phyloP scores from a whole-genome alignment of 306 rosid genomes.

The Gastrolobium villosum region DNA sequence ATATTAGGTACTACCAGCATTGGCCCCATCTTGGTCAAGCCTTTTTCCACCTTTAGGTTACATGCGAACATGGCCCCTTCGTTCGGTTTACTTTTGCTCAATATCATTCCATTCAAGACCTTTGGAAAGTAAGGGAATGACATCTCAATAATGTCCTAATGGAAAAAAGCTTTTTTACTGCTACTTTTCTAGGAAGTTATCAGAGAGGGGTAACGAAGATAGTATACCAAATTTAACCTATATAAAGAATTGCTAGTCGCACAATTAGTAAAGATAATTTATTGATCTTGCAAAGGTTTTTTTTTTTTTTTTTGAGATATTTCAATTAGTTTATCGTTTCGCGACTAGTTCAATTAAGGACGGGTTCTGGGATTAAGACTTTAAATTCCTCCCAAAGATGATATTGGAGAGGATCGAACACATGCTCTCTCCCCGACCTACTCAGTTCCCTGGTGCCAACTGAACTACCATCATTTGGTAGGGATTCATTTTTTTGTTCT shows the following conservation, averaged over 20 bases:
- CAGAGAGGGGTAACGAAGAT: not conserved
- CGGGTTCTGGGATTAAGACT: too few relatives aligned
- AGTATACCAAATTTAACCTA: not conserved
- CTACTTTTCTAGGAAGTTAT: not conserved
- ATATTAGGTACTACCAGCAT: conserved; percentile 58
- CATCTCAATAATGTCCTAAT: conserved; percentile 62
- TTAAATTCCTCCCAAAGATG: too few relatives aligned
- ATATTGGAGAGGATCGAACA: too few relatives aligned
- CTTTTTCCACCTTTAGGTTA: conserved; percentile 74
- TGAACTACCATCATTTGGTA: too few relatives aligned
- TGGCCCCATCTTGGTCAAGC: conserved; percentile 68
- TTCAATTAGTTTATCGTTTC: too few relatives aligned
- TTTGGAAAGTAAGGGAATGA: conserved; percentile 53
- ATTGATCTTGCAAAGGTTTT: not conserved
- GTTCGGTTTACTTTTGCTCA: conserved; percentile 51
- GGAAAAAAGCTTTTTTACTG: conserved; percentile 6
- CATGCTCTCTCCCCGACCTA: too few relatives aligned
- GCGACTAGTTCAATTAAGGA: too few relatives aligned
- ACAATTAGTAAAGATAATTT: not conserved
- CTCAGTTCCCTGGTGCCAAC: too few relatives aligned
- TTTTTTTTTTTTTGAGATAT: not conserved
- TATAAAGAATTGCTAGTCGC: not conserved
- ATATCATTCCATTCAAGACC: conserved; percentile 55
- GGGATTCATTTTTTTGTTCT: too few relatives aligned
- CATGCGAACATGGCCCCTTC: conserved; percentile 76